Percentiles rank a stretch among this genome's conserved stretches.
These are phyloP conservation scores for Neonectria sp. DNA, from an alignment of 2,329 filamentous ascomycete genomes.

Conservation along the genomic window DNA sequence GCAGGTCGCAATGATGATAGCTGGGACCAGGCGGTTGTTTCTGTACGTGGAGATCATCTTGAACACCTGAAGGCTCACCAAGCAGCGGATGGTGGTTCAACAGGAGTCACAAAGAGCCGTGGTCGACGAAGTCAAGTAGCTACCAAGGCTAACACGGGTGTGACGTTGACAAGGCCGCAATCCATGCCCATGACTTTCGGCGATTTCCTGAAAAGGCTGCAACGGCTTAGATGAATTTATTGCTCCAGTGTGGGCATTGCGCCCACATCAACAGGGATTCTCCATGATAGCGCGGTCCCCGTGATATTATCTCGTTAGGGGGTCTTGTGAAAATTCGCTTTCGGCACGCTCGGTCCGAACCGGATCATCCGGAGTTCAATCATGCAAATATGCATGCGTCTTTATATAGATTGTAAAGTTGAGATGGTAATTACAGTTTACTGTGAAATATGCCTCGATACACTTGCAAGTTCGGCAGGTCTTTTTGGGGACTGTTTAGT, in stretches of 20 bases:
- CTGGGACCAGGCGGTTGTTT: slow-evolving; percentile 44
- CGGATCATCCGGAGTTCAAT: neutral
- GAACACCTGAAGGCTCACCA: neutral
- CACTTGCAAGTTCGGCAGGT: too few relatives aligned
- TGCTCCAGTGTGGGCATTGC: neutral
- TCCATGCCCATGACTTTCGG: slow-evolving; percentile 1
- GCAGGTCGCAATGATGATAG: slow-evolving; percentile 40
- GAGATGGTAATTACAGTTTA: too few relatives aligned
- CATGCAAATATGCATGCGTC: too few relatives aligned
- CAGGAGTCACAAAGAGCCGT: slow-evolving; percentile 2
- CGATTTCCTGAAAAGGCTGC: slow-evolving; percentile 9
- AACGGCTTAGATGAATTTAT: slow-evolving; percentile 4
- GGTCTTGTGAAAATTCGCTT: neutral
- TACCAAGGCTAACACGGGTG: neutral
- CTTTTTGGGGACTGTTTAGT: neutral
- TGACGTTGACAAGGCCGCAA: neutral
- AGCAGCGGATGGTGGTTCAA: neutral
- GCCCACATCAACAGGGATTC: neutral
- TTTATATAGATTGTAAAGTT: too few relatives aligned
- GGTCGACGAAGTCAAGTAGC: neutral
- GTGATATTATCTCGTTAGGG: slow-evolving; percentile 1
- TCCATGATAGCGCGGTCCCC: neutral
- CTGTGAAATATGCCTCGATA: too few relatives aligned
- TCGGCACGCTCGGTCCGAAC: slow-evolving; percentile 5
- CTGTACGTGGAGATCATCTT: slow-evolving; percentile 42